Conservation (phyloP, 2,329 filamentous ascomycete species). For the Graphilbum sp. region DNA sequence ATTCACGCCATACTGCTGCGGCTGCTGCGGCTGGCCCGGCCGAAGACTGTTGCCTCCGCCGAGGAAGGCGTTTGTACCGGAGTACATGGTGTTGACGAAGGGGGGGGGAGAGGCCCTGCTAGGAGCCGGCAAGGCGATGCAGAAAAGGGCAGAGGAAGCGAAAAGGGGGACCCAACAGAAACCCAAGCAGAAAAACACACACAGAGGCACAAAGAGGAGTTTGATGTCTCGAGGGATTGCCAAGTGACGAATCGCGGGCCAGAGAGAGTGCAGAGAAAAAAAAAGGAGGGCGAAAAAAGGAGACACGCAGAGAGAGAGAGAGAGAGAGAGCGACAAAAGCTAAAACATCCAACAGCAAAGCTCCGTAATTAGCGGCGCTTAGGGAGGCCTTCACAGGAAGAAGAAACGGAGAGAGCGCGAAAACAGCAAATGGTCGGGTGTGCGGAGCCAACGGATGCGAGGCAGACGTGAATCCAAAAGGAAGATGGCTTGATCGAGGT, state of each 20-base stretch:
- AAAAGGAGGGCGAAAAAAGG: slow-evolving; percentile 1
- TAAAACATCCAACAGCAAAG: background rate
- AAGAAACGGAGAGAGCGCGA: background rate
- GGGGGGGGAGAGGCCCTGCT: too few species aligned
- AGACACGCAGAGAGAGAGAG: background rate
- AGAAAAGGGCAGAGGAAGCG: too few species aligned
- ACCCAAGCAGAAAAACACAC: background rate
- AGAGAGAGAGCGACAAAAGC: background rate
- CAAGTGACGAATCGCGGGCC: too few species aligned
- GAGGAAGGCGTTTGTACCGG: slow-evolving; percentile 71
- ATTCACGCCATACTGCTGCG: slow-evolving; percentile 40
- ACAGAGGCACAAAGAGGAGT: too few species aligned
- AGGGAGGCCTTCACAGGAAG: background rate
- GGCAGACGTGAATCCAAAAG: too few species aligned
- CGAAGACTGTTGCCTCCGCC: slow-evolving; percentile 59
- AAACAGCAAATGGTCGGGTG: background rate
- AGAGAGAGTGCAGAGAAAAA: too few species aligned
- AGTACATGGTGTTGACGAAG: slow-evolving; percentile 51
- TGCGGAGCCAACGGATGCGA: too few species aligned
- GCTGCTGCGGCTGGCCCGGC: slow-evolving; percentile 48
- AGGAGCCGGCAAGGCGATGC: background rate
- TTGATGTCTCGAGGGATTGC: too few species aligned
- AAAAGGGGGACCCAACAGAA: background rate
- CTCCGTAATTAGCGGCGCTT: background rate
- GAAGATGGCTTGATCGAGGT: too few species aligned